Base-by-base conservation (phyloP, 75 land plant genomes). In the Picea glauca region DNA sequence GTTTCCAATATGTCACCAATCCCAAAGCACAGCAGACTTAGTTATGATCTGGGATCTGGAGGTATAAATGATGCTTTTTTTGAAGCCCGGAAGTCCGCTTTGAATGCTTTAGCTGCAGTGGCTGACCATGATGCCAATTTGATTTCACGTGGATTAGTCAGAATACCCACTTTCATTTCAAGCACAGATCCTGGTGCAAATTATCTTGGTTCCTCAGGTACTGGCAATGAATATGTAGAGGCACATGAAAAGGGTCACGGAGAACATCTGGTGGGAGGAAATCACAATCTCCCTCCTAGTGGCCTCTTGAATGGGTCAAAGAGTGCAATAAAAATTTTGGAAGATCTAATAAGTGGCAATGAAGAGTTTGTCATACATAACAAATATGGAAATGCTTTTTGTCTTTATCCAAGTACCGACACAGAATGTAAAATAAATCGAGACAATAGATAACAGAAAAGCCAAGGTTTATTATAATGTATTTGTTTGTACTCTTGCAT, bases 41-140 rank as follows among this genome's bases (percentile, higher is more conserved):
- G 5, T 68, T 1, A 68, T 20, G 21, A 5, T 8, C 50, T 33
- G 43, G 40, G 46, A 40, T 50, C 18, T 20, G 50, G 40, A n/a
- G 50, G 12, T 68, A 21, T 17, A 68, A 68, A 68, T 33, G 72
- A 68, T 40, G 72, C 38, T 68, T 68, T 68, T n/a, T 46, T 68
- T 68, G 46, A 20, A 35, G 72, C 72, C 46, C 50, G 46, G 0
- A 18, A 40, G 54, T 8, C 72, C 40, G 72, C 72, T n/a, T 68
- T 68, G 2, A 68, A 38, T 68, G 72, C 72, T 38, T 68, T 40
- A 21, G 72, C 72, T 2, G 50, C 73, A 20, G 54, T 70, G 1
- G 73, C 54, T 40, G 54, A 70, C 50, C 73, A 43, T 70, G 73
- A 70, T 38, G 54, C 73, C 20, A 70, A n/a, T 70, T 40, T 70